phyloP scores from a whole-genome alignment of 148 eudicot genomes.

The Polygonum aviculare region DNA sequence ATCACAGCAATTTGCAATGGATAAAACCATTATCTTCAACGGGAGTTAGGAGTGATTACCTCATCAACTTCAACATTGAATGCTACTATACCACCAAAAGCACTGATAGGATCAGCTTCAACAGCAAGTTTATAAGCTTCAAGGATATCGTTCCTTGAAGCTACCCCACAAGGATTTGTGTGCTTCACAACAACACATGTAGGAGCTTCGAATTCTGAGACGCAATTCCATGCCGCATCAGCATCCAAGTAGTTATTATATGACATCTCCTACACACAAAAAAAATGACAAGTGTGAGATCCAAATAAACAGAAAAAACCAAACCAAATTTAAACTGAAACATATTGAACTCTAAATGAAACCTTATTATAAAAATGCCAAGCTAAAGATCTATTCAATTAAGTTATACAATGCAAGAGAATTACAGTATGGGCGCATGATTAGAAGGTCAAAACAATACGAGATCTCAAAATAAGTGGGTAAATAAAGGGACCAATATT shows the following conservation, averaged over 20 bases:
- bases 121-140: conserved; percentile 92
- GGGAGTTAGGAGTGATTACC: conserved; percentile 28
- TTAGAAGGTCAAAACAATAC: neutral
- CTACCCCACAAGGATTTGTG: conserved; percentile 98
- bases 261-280: conserved; percentile 91
- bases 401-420: neutral
- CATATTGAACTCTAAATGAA: neutral
- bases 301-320: neutral
- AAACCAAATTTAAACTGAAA: neutral
- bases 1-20: neutral
- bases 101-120: conserved; percentile 93
- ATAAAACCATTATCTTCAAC: neutral
- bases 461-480: neutral
- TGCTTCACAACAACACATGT: conserved; percentile 97
- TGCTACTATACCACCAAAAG: conserved; percentile 98
- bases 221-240: conserved; percentile 99
- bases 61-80: conserved; percentile 90
- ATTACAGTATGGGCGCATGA: neutral
- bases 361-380: neutral
- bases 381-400: neutral
- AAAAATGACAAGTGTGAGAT: neutral
- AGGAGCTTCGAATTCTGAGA: conserved; percentile 76
- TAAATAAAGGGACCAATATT: neutral
- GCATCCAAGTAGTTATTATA: conserved; percentile 97
- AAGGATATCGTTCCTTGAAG: conserved; percentile 77